Conservation (phyloP, 768 basidiomycete species). For the Dioszegia aurantiaca region DNA sequence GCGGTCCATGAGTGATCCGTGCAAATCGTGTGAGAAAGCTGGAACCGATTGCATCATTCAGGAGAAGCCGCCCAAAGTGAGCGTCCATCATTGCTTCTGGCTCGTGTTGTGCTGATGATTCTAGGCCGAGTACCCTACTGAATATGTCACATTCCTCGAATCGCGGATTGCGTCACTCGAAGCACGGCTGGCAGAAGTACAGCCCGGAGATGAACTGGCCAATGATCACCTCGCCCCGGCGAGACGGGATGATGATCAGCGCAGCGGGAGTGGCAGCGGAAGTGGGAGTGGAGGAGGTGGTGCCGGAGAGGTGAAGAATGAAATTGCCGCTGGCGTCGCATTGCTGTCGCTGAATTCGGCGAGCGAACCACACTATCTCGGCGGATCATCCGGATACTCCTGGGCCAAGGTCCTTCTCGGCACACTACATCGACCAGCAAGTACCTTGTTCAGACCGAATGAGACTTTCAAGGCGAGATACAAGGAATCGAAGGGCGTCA, state of each 20-base stretch:
- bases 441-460: constrained; percentile 6
- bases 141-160: constrained; percentile 20
- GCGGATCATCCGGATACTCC: constrained; percentile 14
- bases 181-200: constrained; percentile 14
- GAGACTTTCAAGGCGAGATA: constrained; percentile 18
- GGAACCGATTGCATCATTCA: constrained; percentile 16
- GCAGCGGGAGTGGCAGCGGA: not conserved
- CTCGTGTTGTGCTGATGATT: not conserved
- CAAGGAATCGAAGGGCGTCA: not conserved
- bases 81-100: not conserved
- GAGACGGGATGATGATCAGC: not conserved
- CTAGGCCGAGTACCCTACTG: constrained; percentile 16
- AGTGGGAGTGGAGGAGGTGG: not conserved
- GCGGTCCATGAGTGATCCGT: constrained; percentile 12
- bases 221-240: constrained; percentile 13
- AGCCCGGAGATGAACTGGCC: constrained; percentile 11
- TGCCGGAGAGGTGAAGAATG: constrained; percentile 15
- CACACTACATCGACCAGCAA: constrained; percentile 16
- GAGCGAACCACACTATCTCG: constrained; percentile 18
- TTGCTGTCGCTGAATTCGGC: constrained; percentile 18
- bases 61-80: constrained; percentile 17
- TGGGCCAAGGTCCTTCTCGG: constrained; percentile 18
- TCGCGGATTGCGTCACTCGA: constrained; percentile 19
- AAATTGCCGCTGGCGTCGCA: constrained; percentile 18
- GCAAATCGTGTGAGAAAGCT: constrained; percentile 19